These are phyloP conservation scores for Dendrothele bispora DNA, from an alignment of 768 basidiomycete genomes.

Conservation along the genomic window DNA sequence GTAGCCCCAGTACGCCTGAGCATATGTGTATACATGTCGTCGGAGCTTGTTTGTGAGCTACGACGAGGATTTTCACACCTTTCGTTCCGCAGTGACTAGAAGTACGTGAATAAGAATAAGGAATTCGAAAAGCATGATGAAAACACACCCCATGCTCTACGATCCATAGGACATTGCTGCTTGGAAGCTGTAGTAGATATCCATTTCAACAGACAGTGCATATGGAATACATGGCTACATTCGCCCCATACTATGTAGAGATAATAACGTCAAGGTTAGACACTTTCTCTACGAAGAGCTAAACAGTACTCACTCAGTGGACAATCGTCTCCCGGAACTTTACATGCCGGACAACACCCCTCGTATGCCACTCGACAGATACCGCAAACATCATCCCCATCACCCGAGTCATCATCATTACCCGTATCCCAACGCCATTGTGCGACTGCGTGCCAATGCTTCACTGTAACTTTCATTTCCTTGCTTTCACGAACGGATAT, in stretches of 20 bases:
- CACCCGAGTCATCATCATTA: constrained; percentile 51
- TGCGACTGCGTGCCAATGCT: constrained; percentile 86
- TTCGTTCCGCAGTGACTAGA: too few relatives aligned
- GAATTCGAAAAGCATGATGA: not conserved
- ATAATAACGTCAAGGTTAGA: constrained; percentile 19
- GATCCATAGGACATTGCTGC: constrained; percentile 98
- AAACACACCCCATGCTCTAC: constrained; percentile 83
- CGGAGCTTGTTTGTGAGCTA: too few relatives aligned
- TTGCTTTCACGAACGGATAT: not conserved
- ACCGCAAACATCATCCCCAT: constrained; percentile 69
- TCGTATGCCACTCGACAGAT: constrained; percentile 93
- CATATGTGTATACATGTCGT: too few relatives aligned
- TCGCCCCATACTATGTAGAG: constrained; percentile 87
- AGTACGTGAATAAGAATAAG: too few relatives aligned
- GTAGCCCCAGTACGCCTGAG: too few relatives aligned
- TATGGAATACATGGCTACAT: constrained; percentile 96
- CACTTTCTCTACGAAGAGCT: not conserved
- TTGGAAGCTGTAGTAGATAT: constrained; percentile 86
- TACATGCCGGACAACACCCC: constrained; percentile 94
- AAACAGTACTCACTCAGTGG: constrained; percentile 67
- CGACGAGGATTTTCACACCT: too few relatives aligned
- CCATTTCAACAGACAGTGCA: constrained; percentile 99
- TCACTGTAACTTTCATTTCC: constrained; percentile 78
- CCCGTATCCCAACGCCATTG: constrained; percentile 85
- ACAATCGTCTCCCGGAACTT: constrained; percentile 95